These are phyloP conservation scores for Dictyostelium brefeldianum DNA, from an alignment of 78 protist species.

Conservation along the genomic window DNA sequence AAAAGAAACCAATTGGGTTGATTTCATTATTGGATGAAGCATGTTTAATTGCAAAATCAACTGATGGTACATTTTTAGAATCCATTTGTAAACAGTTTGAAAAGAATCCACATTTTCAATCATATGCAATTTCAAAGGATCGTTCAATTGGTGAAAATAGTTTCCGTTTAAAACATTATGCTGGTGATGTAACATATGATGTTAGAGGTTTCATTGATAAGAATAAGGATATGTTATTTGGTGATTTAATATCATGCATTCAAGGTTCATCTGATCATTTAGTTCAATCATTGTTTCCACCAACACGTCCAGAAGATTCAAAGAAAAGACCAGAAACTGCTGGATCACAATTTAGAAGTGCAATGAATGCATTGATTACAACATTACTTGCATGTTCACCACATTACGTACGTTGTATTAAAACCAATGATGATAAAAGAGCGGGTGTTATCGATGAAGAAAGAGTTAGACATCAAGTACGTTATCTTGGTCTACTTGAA, in stretches of 20 bases:
- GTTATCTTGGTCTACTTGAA: slow-evolving; percentile 94
- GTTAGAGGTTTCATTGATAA: slow-evolving; percentile 91
- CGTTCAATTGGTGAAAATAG: slow-evolving; percentile 65
- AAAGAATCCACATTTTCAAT: slow-evolving; percentile 64
- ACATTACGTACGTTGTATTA: slow-evolving; percentile 92
- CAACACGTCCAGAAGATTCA: slow-evolving; percentile 58
- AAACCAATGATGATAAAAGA: slow-evolving; percentile 88
- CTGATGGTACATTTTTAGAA: slow-evolving; percentile 83
- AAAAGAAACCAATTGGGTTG: slow-evolving; percentile 84
- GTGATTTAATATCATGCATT: slow-evolving; percentile 67
- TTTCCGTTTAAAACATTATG: slow-evolving; percentile 92
- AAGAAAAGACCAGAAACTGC: slow-evolving; percentile 82
- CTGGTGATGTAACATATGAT: slow-evolving; percentile 94
- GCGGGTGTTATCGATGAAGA: slow-evolving; percentile 83
- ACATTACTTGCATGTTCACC: slow-evolving; percentile 85
- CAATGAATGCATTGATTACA: slow-evolving; percentile 75
- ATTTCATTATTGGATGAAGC: slow-evolving; percentile 90
- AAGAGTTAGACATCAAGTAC: slow-evolving; percentile 86
- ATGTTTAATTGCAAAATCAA: slow-evolving; percentile 86
- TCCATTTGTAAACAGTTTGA: slow-evolving; percentile 67
- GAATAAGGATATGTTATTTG: slow-evolving; percentile 91
- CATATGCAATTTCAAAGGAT: slow-evolving; percentile 36
- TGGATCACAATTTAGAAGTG: slow-evolving; percentile 81
- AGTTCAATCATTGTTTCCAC: slow-evolving; percentile 49
- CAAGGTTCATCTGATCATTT: slow-evolving; percentile 42